Percentiles rank a stretch among this genome's conserved stretches.
These are phyloP conservation scores for Carex kokanica DNA, from an alignment of 176 grass and related monocot genomes.

Conservation along the genomic window DNA sequence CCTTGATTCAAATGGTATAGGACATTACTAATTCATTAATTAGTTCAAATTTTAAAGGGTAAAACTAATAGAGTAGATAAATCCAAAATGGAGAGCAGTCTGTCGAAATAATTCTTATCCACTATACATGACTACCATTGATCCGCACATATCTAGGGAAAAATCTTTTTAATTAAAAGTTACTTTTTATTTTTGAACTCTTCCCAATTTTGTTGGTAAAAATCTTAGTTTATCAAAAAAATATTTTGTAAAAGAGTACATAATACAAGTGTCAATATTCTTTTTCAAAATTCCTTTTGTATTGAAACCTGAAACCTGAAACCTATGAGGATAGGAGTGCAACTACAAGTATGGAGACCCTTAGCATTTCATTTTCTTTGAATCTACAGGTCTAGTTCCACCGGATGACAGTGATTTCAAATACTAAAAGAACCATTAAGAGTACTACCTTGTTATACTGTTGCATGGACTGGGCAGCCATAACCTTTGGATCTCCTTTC, in stretches of 20 bases:
- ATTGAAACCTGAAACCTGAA: constrained; percentile 2
- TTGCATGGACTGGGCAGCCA: constrained; percentile 50
- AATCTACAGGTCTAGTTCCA: background rate
- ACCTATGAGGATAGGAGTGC: background rate
- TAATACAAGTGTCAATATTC: background rate
- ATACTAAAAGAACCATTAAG: background rate
- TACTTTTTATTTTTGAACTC: background rate
- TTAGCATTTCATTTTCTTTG: background rate
- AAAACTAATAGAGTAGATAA: background rate
- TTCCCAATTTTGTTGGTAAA: background rate
- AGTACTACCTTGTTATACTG: constrained; percentile 69
- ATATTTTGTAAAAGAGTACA: background rate
- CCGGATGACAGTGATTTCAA: background rate
- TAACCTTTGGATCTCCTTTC: constrained; percentile 66
- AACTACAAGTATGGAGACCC: background rate
- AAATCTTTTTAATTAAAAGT: background rate
- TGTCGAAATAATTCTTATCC: background rate
- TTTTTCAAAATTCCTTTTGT: background rate
- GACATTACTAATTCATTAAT: background rate
- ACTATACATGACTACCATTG: background rate
- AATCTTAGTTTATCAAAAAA: background rate
- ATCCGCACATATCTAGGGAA: background rate
- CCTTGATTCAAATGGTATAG: background rate
- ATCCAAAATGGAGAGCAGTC: background rate
- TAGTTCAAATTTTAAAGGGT: background rate